Base-by-base conservation (phyloP, 768 basidiomycete species). In the Fomitopsis serialis region DNA sequence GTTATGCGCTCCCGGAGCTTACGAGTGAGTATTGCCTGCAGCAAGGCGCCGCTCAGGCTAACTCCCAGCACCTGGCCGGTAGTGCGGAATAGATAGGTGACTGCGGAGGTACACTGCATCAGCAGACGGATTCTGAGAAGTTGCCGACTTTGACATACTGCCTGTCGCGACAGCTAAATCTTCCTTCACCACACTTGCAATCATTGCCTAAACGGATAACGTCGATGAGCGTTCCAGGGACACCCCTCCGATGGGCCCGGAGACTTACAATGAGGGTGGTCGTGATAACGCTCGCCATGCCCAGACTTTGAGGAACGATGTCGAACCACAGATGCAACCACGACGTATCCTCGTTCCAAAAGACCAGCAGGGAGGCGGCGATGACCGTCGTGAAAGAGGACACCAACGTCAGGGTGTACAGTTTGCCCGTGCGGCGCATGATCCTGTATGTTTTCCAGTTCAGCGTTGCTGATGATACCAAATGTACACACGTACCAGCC, bases 51-150 rank as follows among this genome's bases (percentile, higher is more conserved):
- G 60, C 85, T 85, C 44, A 95, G 73, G 61, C 90, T 89, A 50
- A 99, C 96, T 34, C 96, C 97, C 51, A 98, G 78, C 22, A 97
- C 97, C 74, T 98, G 96, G 2, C 95, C 95, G 17, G 91, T 89
- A 8, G 92, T 94, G 58, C 95, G 77, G 75, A 95, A 96, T 45
- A 97, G 76, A 70, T 98, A 98, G 29, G 89, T 90, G 62, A 95
- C 93, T 96, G 61, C 17, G 45, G 13, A 34, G 48, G 10, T 50
- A 35, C 35, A 47, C 35, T 46, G 7, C 29, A n/a, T 53, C 25
- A 54, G 49, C 45, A 48, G 12, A 25, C n/a, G 21, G 23, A 8
- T 24, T 21, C 36, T 47, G 25, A 32, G 24, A 23, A 17, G 47
- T 17, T 37, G 11, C 15, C 19, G 46, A 23, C 34, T 21, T 50